Conservation (phyloP, 179 eudicot species). For the Vitellaria paradoxa region DNA sequence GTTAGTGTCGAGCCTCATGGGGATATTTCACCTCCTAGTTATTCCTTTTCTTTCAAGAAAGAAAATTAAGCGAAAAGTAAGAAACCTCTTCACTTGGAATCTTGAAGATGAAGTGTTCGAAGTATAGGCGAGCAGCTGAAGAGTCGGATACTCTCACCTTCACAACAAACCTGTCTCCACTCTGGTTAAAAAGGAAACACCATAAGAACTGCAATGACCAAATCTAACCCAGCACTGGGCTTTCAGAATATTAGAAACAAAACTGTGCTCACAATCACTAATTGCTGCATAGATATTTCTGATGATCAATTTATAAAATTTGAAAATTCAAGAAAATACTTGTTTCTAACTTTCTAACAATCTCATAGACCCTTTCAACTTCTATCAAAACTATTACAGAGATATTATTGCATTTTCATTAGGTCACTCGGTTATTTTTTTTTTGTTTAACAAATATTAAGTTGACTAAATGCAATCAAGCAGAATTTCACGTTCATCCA, state of each 20-base stretch:
- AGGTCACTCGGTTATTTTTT: not conserved
- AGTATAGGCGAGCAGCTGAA: constrained; percentile 75
- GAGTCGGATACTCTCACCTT: constrained; percentile 65
- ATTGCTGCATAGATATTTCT: not conserved
- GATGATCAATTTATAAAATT: not conserved
- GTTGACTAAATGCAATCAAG: not conserved
- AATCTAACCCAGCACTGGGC: not conserved
- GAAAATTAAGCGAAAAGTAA: not conserved
- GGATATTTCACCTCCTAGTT: not conserved
- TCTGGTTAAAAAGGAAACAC: constrained; percentile 38
- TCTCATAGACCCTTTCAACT: not conserved
- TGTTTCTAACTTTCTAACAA: not conserved
- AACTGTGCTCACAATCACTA: not conserved
- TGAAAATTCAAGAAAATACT: not conserved
- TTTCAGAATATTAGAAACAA: not conserved
- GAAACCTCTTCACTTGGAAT: constrained; percentile 72
- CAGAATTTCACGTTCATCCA: not conserved
- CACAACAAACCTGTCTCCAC: constrained; percentile 79
- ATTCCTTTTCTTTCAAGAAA: not conserved
- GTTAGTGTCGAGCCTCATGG: not conserved
- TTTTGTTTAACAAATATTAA: not conserved
- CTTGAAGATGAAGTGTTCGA: constrained; percentile 80
- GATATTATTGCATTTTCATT: not conserved
- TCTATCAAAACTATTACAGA: not conserved
- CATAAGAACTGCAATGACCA: not conserved